Evolutionary conservation across 306 rosid genomes (phyloP), one percentile per base, ranked within the genome.

Genomic region (Sicyos baderoa): DNA sequence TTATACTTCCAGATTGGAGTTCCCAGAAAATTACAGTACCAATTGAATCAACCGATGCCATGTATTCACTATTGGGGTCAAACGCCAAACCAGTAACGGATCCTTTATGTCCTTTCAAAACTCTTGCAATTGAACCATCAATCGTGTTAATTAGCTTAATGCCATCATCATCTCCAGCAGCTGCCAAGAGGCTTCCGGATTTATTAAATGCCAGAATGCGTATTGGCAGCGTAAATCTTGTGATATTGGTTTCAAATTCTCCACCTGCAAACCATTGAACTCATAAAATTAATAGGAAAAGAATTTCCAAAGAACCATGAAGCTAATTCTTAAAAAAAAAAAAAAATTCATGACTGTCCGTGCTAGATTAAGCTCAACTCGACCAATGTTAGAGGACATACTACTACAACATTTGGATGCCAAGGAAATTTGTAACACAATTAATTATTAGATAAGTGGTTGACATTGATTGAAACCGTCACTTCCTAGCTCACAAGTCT

Each of bases 161-260:
- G 21, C 99, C 96, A 55, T 90, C 97, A 54, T 93, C 99, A 66
- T 93, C 99, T 40, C 99, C 99, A 44, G 97, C 97, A 0, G 99
- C 97, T 9, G 96, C 97, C 74, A 93, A 79, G 79, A 88, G 79
- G 54, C 97, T 90, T 57, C 97, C 97, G 13, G 95, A 88, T 74
- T 85, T 86, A 78, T 93, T 93, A 68, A 93, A 93, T 3, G 91
- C 89, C 29, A 93, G 82, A 23, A 83, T 77, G 5, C 97, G 96
- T 70, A 90, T 83, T 49, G 99, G 99, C 77, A 93, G 82, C n/a
- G 95, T 90, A 71, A 93, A 93, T 77, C 99, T 77, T 9, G 99
- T 90, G 14, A 93, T 85, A 78, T 93, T 93, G 37, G 95, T 90
- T 89, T 93, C 84, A n/a, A 93, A 93, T 70, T 88, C 95, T 49